phyloP scores from a whole-genome alignment of 2,329 filamentous ascomycete species.

The Talaromyces sp. region DNA sequence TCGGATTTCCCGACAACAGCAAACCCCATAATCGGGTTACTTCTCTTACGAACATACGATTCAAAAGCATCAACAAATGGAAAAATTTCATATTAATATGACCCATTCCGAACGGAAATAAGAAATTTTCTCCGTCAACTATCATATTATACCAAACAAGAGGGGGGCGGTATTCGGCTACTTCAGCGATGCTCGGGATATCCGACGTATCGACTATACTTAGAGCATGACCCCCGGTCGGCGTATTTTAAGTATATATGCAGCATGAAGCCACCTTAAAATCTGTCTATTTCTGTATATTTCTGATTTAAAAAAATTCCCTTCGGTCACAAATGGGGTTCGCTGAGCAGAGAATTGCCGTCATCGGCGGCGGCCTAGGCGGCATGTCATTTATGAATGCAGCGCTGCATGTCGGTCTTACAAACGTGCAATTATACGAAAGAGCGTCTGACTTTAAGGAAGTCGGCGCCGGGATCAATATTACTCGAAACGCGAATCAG shows the following conservation, averaged over 20 bases:
- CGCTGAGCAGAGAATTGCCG: constrained; percentile 23
- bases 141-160: no score
- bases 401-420: constrained; percentile 23
- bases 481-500: constrained; percentile 30
- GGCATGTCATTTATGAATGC: constrained; percentile 30
- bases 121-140: no score
- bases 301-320: no score
- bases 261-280: neutral
- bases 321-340: constrained; percentile 19
- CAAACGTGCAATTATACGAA: constrained; percentile 30
- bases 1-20: neutral
- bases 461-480: constrained; percentile 34
- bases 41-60: no score
- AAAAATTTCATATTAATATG: no score
- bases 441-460: constrained; percentile 31
- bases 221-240: neutral
- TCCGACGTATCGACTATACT: neutral
- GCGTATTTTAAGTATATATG: neutral
- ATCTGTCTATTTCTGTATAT: neutral
- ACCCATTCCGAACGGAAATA: no score
- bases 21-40: no score
- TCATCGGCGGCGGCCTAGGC: constrained; percentile 31
- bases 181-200: neutral
- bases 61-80: no score
- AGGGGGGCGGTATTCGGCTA: neutral